phyloP scores from a whole-genome alignment of 2,329 filamentous ascomycete species.

The Colletotrichum sp. region DNA sequence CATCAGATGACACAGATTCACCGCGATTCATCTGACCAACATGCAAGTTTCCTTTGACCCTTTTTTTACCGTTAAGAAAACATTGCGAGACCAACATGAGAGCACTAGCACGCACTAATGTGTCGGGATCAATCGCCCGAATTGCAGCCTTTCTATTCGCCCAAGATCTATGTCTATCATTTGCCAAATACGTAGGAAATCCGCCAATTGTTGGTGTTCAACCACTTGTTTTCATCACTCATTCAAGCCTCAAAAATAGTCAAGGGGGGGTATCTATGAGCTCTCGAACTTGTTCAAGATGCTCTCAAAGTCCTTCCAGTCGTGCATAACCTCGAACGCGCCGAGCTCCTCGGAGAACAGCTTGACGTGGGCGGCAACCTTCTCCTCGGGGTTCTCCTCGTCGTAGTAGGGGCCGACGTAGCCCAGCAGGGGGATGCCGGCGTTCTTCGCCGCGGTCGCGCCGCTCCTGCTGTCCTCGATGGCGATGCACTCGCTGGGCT shows the following conservation, averaged over 20 bases:
- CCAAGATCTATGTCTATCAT: background rate
- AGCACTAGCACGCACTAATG: background rate
- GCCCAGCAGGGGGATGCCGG: conserved; percentile 81
- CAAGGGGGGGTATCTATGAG: conserved; percentile 12
- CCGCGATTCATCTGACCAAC: background rate
- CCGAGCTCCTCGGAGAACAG: conserved; percentile 19
- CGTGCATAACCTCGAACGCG: conserved; percentile 20
- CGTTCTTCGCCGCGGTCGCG: conserved; percentile 73
- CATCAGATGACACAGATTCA: background rate
- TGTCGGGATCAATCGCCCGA: background rate
- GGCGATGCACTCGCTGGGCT: conserved; percentile 74
- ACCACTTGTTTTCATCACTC: background rate
- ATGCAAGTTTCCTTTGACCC: background rate
- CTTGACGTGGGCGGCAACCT: conserved; percentile 38
- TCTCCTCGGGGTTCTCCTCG: conserved; percentile 69
- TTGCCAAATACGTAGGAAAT: background rate
- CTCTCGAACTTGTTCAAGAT: conserved; percentile 21
- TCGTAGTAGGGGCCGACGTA: conserved; percentile 82
- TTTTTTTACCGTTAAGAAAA: rapidly evolving
- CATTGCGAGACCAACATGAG: background rate
- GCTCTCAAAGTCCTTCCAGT: conserved; percentile 23
- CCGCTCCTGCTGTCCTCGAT: conserved; percentile 91
- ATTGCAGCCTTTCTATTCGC: background rate
- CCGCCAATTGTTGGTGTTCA: background rate
- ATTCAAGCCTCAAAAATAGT: background rate